These are phyloP conservation scores for Arabidopsis lyrata DNA, from an alignment of 441 rosid species.

Conservation along the genomic window DNA sequence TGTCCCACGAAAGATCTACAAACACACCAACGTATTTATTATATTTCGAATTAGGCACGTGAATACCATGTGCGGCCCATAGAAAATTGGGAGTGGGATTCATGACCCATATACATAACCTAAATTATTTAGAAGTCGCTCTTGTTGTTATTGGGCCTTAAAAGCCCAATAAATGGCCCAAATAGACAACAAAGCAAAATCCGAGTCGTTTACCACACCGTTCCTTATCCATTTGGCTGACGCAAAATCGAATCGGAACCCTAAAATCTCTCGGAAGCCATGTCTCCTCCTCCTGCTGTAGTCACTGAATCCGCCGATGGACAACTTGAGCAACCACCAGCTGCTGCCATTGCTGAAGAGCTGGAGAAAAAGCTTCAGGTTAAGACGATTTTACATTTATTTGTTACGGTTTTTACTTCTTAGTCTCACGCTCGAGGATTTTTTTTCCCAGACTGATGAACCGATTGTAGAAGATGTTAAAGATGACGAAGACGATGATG, in stretches of 20 bases:
- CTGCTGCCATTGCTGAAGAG: slow-evolving; percentile 44
- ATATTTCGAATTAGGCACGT: background rate
- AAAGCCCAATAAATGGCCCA: slow-evolving; percentile 7
- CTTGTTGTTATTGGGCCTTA: background rate
- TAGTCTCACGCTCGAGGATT: background rate
- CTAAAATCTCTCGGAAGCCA: slow-evolving; percentile 1
- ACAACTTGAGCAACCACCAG: slow-evolving; percentile 34
- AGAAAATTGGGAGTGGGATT: background rate
- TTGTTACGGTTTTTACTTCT: background rate
- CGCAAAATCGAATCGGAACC: background rate
- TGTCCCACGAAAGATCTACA: background rate
- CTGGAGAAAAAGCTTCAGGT: slow-evolving; percentile 52
- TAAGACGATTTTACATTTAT: background rate
- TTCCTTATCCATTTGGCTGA: slow-evolving; percentile 27
- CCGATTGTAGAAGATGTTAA: slow-evolving; percentile 69
- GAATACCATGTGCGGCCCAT: background rate
- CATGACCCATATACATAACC: too few relatives aligned
- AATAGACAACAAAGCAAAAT: background rate
- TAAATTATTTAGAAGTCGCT: too few relatives aligned
- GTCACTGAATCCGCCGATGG: slow-evolving; percentile 64
- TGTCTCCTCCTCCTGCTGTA: slow-evolving; percentile 39
- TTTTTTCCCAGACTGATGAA: slow-evolving; percentile 48
- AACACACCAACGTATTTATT: background rate
- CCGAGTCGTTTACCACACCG: slow-evolving; percentile 1
- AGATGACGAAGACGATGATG: slow-evolving; percentile 64